phyloP scores from a whole-genome alignment of 1,284 basidiomycete species.

The Ceratobasidium sp. region DNA sequence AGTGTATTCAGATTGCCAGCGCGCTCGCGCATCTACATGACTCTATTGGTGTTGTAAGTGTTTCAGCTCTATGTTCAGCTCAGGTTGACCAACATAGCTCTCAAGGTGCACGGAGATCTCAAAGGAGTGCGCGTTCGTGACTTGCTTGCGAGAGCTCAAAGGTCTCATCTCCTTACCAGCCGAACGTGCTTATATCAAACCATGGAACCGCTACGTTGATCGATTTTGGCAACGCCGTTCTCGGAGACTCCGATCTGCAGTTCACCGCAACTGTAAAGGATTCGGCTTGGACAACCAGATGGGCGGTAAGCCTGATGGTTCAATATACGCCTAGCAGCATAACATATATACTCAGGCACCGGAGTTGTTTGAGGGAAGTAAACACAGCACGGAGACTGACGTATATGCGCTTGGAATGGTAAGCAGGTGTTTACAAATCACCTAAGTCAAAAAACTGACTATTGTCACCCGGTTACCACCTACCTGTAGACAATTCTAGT shows the following conservation, averaged over 20 bases:
- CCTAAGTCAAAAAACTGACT: neutral
- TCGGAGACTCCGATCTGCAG: neutral
- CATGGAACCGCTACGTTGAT: neutral
- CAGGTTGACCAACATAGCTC: neutral
- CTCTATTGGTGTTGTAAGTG: neutral
- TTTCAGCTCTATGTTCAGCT: neutral
- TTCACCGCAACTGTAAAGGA: neutral
- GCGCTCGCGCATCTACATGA: slow-evolving; percentile 9
- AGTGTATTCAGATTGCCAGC: neutral
- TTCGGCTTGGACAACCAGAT: neutral
- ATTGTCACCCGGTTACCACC: too few relatives aligned
- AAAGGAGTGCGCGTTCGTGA: slow-evolving; percentile 1
- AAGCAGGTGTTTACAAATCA: neutral
- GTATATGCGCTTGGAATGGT: slow-evolving; percentile 31
- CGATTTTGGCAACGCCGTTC: slow-evolving; percentile 20
- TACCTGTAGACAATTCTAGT: slow-evolving; percentile 7
- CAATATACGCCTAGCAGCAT: too few relatives aligned
- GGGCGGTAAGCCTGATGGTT: neutral
- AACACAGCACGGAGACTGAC: neutral
- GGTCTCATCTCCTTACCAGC: neutral
- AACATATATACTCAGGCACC: neutral
- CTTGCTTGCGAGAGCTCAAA: neutral
- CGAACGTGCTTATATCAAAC: slow-evolving; percentile 2
- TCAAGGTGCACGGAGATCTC: slow-evolving; percentile 1
- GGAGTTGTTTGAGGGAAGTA: neutral